Percentiles rank a stretch among this genome's conserved stretches.
These are phyloP conservation scores for Aspergillus conjunctus DNA, from an alignment of 495 filamentous ascomycete species.

Conservation along the genomic window DNA sequence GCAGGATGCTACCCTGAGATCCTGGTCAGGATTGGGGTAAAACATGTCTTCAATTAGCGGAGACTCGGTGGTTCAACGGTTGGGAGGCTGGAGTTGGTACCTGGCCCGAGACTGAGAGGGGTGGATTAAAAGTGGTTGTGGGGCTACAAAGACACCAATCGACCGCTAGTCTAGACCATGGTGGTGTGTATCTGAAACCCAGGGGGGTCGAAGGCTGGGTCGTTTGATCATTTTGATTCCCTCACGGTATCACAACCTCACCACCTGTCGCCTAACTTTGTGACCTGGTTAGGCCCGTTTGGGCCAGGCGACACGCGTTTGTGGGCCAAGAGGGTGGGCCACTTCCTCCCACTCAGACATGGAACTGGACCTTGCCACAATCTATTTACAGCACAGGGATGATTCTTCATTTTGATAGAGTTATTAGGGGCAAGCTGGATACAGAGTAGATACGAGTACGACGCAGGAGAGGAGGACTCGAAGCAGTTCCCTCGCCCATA, in stretches of 20 bases:
- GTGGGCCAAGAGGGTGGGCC: constrained; percentile 26
- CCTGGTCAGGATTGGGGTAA: neutral
- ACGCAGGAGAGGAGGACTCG: too few relatives aligned
- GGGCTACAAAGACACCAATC: constrained; percentile 22
- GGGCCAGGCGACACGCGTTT: constrained; percentile 31
- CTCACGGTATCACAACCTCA: constrained; percentile 6
- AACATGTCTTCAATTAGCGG: constrained; percentile 1
- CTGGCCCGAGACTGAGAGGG: neutral
- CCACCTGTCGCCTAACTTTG: neutral
- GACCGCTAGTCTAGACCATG: neutral
- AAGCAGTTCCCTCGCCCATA: too few relatives aligned
- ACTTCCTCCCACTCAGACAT: constrained; percentile 4
- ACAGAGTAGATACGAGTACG: too few relatives aligned
- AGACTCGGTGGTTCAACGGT: neutral
- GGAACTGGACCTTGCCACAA: constrained; percentile 19
- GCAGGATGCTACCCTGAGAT: constrained; percentile 1
- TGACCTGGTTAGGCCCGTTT: constrained; percentile 13
- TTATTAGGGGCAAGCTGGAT: neutral
- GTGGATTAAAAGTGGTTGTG: constrained; percentile 11
- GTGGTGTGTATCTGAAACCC: constrained; percentile 28
- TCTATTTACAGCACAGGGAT: constrained; percentile 25
- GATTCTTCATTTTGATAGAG: neutral
- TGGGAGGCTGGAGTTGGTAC: neutral
- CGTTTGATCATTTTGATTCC: constrained; percentile 7
- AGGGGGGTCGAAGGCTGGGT: constrained; percentile 18